These are phyloP conservation scores for Fusarium domesticum DNA, from an alignment of 2,329 filamentous ascomycete species.

Conservation along the genomic window DNA sequence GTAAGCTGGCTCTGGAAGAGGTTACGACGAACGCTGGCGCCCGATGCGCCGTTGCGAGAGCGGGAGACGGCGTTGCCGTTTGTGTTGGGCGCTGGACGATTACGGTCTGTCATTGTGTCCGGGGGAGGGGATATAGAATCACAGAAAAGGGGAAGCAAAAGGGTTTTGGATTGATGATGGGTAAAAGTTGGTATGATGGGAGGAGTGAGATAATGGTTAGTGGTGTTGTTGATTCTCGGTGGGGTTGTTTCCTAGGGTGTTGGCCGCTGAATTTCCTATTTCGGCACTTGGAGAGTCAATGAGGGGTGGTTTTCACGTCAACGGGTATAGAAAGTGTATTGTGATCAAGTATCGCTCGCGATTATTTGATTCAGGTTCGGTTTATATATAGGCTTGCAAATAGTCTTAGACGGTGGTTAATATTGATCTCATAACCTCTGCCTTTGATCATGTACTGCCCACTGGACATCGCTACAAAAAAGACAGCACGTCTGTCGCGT, in stretches of 20 bases:
- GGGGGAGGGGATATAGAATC: background rate
- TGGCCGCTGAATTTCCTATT: constrained; percentile 9
- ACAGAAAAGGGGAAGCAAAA: constrained; percentile 1
- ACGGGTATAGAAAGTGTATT: too few relatives aligned
- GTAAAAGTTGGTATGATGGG: constrained; percentile 3
- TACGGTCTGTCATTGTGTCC: constrained; percentile 24
- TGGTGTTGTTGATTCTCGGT: constrained; percentile 23
- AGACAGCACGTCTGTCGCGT: background rate
- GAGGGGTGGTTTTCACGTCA: too few relatives aligned
- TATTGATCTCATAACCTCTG: background rate
- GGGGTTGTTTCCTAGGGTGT: constrained; percentile 21
- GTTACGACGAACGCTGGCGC: constrained; percentile 38
- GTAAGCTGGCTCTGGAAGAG: constrained; percentile 60
- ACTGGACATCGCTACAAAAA: background rate
- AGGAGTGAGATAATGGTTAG: constrained; percentile 9
- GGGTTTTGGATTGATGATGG: constrained; percentile 7
- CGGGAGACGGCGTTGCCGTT: constrained; percentile 18
- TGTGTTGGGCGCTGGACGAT: constrained; percentile 19
- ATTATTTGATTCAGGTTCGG: too few relatives aligned
- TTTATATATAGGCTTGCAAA: too few relatives aligned
- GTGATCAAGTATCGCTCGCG: too few relatives aligned
- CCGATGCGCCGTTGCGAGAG: constrained; percentile 11
- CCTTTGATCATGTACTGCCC: background rate
- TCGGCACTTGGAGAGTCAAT: constrained; percentile 1
- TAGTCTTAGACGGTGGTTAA: too few relatives aligned